Evolutionary conservation across 108 stramenopile species (phyloP).

Genomic region (Fragilariopsis cylindrus): DNA sequence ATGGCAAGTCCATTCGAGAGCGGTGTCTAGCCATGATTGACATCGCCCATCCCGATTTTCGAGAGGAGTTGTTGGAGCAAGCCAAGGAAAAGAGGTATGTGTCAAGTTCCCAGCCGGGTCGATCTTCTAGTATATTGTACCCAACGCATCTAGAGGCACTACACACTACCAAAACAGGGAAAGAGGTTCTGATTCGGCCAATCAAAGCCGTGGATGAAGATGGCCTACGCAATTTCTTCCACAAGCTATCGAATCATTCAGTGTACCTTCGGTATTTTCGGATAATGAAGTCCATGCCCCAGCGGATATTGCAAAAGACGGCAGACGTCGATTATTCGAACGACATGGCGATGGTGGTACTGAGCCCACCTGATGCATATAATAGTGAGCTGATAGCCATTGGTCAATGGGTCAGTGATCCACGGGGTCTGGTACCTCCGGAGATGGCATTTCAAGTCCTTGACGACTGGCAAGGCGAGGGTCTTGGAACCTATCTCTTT

Average conservation of each 20-base stretch:
- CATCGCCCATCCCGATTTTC: constrained; percentile 45
- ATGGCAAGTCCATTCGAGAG: constrained; percentile 44
- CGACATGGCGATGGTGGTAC: constrained; percentile 43
- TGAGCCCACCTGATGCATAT: constrained; percentile 17
- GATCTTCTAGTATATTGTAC: constrained; percentile 18
- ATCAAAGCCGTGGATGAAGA: constrained; percentile 41
- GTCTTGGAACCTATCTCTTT: constrained; percentile 36
- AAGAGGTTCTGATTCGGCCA: constrained; percentile 28
- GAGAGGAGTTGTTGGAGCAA: constrained; percentile 29
- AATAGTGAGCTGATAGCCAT: constrained; percentile 32
- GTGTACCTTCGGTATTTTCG: constrained; percentile 43
- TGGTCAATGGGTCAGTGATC: constrained; percentile 42
- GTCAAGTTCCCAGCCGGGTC: constrained; percentile 22
- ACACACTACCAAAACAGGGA: constrained; percentile 32
- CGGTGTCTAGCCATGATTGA: constrained; percentile 41
- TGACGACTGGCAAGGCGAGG: constrained; percentile 48
- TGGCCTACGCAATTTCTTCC: constrained; percentile 31
- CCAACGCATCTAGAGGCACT: constrained; percentile 27
- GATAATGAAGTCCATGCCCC: constrained; percentile 36
- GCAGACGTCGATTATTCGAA: constrained; percentile 38
- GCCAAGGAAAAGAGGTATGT: constrained; percentile 33
- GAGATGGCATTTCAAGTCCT: constrained; percentile 45
- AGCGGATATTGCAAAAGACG: constrained; percentile 38
- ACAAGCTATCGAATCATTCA: constrained; percentile 37
- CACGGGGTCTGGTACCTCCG: constrained; percentile 16